Conservation (phyloP, 495 filamentous ascomycete species). For the Penicillium waksmanii region DNA sequence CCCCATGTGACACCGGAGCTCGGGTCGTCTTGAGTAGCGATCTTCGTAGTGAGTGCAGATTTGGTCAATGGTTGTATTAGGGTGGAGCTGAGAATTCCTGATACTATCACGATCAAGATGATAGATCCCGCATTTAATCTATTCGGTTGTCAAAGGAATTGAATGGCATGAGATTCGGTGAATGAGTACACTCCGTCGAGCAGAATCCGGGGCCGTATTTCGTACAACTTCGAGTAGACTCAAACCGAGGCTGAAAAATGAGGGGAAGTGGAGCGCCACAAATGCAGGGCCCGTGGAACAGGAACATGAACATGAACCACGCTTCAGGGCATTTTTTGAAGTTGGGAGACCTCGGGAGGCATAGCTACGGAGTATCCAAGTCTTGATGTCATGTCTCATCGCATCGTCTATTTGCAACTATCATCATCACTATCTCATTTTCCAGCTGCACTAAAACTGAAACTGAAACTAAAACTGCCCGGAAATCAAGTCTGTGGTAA, state of each 20-base stretch:
- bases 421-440: background rate
- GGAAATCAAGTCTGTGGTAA: background rate
- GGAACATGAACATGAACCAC: background rate
- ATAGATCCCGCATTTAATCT: background rate
- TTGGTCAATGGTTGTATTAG: background rate
- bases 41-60: background rate
- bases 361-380: background rate
- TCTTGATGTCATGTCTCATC: slow-evolving; percentile 5
- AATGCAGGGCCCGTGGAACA: background rate
- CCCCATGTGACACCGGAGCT: slow-evolving; percentile 3
- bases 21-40: background rate
- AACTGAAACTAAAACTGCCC: background rate
- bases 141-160: background rate
- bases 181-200: background rate
- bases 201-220: background rate
- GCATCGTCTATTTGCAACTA: background rate
- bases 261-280: slow-evolving; percentile 8
- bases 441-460: background rate
- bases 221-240: background rate
- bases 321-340: background rate
- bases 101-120: too few relatives aligned
- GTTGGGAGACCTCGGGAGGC: too few relatives aligned
- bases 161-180: background rate
- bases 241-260: background rate
- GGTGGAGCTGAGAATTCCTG: background rate